These are phyloP conservation scores for Agastache rugosa DNA, from an alignment of 257 asterid species.

Conservation along the genomic window DNA sequence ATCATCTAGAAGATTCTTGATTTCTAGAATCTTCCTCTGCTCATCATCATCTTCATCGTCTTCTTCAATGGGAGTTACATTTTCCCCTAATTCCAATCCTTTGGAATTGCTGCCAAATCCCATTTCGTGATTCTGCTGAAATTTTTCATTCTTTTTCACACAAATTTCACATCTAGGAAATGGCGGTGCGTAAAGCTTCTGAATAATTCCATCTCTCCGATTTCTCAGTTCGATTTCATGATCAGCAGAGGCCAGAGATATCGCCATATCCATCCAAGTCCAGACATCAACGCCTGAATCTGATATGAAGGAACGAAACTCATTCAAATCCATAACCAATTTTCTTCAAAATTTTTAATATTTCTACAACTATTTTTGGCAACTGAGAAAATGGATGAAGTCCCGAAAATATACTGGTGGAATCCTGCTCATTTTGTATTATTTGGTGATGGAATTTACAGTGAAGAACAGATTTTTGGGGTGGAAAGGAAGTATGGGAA, in stretches of 20 bases:
- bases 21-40: slow-evolving; percentile 41
- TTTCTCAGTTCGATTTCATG: slow-evolving; percentile 45
- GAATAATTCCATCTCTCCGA: slow-evolving; percentile 54
- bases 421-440: slow-evolving; percentile 4
- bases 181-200: slow-evolving; percentile 48
- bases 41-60: slow-evolving; percentile 33
- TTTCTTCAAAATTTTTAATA: background rate
- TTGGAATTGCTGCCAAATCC: too few relatives aligned
- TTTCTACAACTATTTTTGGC: background rate
- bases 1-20: slow-evolving; percentile 51
- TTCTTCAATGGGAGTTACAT: background rate
- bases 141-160: background rate
- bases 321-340: slow-evolving; percentile 49
- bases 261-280: slow-evolving; percentile 58
- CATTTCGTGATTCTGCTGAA: background rate
- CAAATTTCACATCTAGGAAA: slow-evolving; percentile 29
- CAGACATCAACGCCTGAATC: slow-evolving; percentile 61
- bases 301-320: slow-evolving; percentile 49
- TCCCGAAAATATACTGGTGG: background rate
- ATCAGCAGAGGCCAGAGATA: slow-evolving; percentile 52
- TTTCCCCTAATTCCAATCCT: background rate
- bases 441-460: background rate
- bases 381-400: slow-evolving; percentile 12
- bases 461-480: too few relatives aligned
- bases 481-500: background rate